phyloP scores from a whole-genome alignment of 306 rosid genomes.

The Inga laurina region DNA sequence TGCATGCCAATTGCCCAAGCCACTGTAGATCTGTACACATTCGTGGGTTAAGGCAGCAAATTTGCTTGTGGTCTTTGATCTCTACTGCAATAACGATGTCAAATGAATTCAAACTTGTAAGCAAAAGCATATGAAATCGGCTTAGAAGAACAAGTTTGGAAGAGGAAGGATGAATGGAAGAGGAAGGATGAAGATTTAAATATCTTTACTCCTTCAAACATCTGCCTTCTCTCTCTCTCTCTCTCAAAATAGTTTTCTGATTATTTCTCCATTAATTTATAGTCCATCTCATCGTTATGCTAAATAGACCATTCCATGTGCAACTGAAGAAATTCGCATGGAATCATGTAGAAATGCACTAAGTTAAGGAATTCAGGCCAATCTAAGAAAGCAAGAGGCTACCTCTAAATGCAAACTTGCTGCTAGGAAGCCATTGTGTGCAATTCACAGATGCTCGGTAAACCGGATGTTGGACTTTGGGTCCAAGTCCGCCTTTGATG shows the following conservation, averaged over 20 bases:
- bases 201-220: neutral
- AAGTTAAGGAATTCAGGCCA: neutral
- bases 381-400: neutral
- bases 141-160: neutral
- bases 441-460: conserved; percentile 88
- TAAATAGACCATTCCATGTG: conserved; percentile 15
- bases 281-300: neutral
- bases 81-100: neutral
- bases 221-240: neutral
- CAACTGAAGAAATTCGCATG: neutral
- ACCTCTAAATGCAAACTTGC: conserved; percentile 78
- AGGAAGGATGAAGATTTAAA: neutral
- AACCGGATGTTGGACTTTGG: too few relatives aligned
- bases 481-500: too few relatives aligned
- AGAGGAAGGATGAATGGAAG: neutral
- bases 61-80: too few relatives aligned
- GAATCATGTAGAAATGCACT: neutral
- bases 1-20: neutral
- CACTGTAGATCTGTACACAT: neutral
- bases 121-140: neutral
- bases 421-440: conserved; percentile 90
- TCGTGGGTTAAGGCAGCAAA: neutral
- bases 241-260: neutral
- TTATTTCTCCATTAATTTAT: neutral
- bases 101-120: conserved; percentile 1